Evolutionary conservation across 1,284 basidiomycete genomes (phyloP), one percentile per base, ranked within the genome.

Genomic region (Heliocybe sulcata): DNA sequence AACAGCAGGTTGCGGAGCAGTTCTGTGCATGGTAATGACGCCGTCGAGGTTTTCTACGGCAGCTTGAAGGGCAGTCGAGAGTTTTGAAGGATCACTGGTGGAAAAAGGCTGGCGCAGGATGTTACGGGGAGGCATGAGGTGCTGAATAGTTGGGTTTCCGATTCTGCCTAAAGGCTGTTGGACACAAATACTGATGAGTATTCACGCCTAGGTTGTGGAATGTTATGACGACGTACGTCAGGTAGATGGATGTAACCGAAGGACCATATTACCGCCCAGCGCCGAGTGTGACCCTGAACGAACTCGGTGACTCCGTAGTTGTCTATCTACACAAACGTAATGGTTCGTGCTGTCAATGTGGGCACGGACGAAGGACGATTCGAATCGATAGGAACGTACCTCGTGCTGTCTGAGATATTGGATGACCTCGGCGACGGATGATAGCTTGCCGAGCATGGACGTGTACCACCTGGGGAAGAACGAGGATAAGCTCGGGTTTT

Each of bases 201-300:
- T 20, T 4, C 22, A 25, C n/a, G 22, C 11, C 12, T 45, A 25
- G 42, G 4, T 20, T 4, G 23, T 6, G 4, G 42, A 49, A n/a
- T 6, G 47, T 6, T 8, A 22, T 6, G 27, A 16, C 10, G 6
- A 42, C 47, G 47, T 26, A 93, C 93, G 58, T 95, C 91, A 1
- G 90, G 84, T 26, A 96, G 71, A 9, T 83, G 81, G 10, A 67
- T 65, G 20, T 79, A 73, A 1, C 69, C 72, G 57, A 87, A 86
- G 0, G 90, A 92, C 95, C 95, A 98, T 0, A 80, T 88, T 0
- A 98, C 69, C 0, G 87, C 90, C 94, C 94, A 98, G 22, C 95
- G 80, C 10, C 85, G 79, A 0, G 94, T 98, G 58, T 85, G 81
- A 1, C 94, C 92, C 69, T 94, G 94, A 2, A 85, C 73, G 50